phyloP scores from a whole-genome alignment of 2,329 filamentous ascomycete genomes.

The Raffaelea albimanens region DNA sequence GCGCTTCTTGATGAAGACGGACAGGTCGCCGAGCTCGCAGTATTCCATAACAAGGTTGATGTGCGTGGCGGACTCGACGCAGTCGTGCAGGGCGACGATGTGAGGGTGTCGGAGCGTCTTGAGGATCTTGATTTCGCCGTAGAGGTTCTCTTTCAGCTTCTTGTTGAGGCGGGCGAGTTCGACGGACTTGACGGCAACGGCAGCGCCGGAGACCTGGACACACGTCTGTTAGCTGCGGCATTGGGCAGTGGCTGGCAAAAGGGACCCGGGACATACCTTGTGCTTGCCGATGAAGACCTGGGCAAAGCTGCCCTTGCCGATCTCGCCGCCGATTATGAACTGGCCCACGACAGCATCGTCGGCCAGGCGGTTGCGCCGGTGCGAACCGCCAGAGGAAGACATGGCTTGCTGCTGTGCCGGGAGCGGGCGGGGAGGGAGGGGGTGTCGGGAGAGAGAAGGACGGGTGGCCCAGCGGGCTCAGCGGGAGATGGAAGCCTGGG shows the following conservation, averaged over 20 bases:
- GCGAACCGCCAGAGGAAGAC: slow-evolving; percentile 7
- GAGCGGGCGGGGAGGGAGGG: not conserved
- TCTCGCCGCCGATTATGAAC: slow-evolving; percentile 44
- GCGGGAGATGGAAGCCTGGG: slow-evolving; percentile 5
- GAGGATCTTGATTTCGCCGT: slow-evolving; percentile 90
- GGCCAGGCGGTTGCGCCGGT: slow-evolving; percentile 8
- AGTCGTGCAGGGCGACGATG: slow-evolving; percentile 93
- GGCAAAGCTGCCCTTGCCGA: slow-evolving; percentile 95
- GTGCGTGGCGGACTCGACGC: slow-evolving; percentile 73
- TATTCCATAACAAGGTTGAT: slow-evolving; percentile 99
- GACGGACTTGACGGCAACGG: slow-evolving; percentile 94
- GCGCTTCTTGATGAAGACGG: slow-evolving; percentile 91
- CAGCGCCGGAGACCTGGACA: slow-evolving; percentile 61
- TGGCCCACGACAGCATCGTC: slow-evolving; percentile 14
- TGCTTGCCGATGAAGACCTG: slow-evolving; percentile 85
- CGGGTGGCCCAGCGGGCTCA: slow-evolving; percentile 10
- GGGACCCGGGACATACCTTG: slow-evolving; percentile 46
- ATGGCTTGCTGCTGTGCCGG: not conserved
- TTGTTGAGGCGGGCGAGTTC: slow-evolving; percentile 83
- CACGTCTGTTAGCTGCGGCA: slow-evolving; percentile 2
- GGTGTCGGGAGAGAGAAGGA: not conserved
- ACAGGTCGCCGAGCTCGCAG: slow-evolving; percentile 89
- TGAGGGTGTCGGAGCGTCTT: slow-evolving; percentile 91
- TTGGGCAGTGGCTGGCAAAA: not conserved
- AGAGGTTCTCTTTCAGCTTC: slow-evolving; percentile 93